These are phyloP conservation scores for Calvatia gigantea DNA, from an alignment of 768 basidiomycete species.

Conservation along the genomic window DNA sequence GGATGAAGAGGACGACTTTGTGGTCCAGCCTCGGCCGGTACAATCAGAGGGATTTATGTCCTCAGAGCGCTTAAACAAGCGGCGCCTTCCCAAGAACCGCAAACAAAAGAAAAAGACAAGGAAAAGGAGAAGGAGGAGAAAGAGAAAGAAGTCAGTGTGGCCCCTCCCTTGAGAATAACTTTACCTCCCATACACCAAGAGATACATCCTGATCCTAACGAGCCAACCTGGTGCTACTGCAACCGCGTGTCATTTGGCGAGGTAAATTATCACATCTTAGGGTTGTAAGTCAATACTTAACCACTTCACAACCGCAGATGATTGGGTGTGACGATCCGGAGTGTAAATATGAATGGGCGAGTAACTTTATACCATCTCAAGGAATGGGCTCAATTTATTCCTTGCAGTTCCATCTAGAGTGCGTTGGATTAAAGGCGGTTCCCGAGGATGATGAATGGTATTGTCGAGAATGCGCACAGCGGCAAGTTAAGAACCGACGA, in stretches of 20 bases:
- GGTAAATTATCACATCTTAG: constrained; percentile 36
- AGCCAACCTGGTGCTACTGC: constrained; percentile 79
- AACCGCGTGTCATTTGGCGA: constrained; percentile 77
- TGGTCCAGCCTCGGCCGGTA: not conserved
- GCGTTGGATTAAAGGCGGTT: constrained; percentile 55
- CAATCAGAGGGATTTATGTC: not conserved
- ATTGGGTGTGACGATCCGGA: constrained; percentile 75
- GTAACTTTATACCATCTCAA: constrained; percentile 24
- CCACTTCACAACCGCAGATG: constrained; percentile 45
- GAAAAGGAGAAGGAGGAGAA: constrained; percentile 19
- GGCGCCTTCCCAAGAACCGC: constrained; percentile 12
- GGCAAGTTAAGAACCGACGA: constrained; percentile 23
- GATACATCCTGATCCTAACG: constrained; percentile 35
- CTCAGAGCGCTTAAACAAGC: not conserved
- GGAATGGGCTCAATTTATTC: constrained; percentile 3
- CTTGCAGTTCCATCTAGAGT: constrained; percentile 68
- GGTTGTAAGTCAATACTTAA: not conserved
- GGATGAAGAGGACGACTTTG: constrained; percentile 21
- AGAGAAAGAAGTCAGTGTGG: constrained; percentile 15
- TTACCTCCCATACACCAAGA: constrained; percentile 27
- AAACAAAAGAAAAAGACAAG: constrained; percentile 21
- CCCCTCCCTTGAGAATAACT: constrained; percentile 31
- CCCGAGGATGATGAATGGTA: constrained; percentile 66
- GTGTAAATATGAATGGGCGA: constrained; percentile 82
- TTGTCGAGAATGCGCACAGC: constrained; percentile 56